Evolutionary conservation across 2,329 filamentous ascomycete genomes (phyloP), one percentile per base, ranked within the genome.

Genomic region (Exophiala viscosa): DNA sequence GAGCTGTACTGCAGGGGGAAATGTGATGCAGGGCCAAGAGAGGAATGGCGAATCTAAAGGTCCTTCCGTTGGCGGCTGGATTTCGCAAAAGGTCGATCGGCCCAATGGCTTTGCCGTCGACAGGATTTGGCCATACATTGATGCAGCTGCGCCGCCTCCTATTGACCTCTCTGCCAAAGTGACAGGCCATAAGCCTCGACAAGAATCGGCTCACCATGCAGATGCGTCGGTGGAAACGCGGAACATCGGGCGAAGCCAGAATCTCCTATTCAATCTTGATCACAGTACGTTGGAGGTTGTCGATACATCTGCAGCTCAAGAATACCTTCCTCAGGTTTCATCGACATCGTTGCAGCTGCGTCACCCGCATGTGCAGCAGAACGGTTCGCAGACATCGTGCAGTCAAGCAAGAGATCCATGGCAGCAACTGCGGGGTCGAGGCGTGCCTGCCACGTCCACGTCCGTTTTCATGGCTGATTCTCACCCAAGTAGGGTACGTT

Each of bases 271-370:
- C n/a, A 59, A 59, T 17, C 56, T 50, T 6, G 45, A 56, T 9
- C 56, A 56, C 41, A 54, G 47, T 28, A 59, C 56, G 28, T 33
- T 56, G 28, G 56, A 59, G 44, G 56, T 48, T 35, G 56, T 59
- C 7, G 41, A 18, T 17, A 35, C 44, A 15, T 15, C 45, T n/a
- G 50, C 51, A 3, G 32, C 36, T 28, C 50, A 45, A 9, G 50
- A 50, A 23, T 50, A 50, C 7, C 41, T 50, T 11, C 44, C 56
- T 10, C 42, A 32, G n/a, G 32, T 5, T 4, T 7, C 23, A 28
- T 28, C 8, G 23, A 28, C 23, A 28, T 7, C 5, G 23, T 28
- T 5, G 23, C 23, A 28, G 23, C 23, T 7, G 23, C 23, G 5
- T 4, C 23, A 28, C 8, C 23, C 23, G 2, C 8, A 7, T 5